Conservation (phyloP, 352 stramenopile species). For the Globisporangium camurandrum region DNA sequence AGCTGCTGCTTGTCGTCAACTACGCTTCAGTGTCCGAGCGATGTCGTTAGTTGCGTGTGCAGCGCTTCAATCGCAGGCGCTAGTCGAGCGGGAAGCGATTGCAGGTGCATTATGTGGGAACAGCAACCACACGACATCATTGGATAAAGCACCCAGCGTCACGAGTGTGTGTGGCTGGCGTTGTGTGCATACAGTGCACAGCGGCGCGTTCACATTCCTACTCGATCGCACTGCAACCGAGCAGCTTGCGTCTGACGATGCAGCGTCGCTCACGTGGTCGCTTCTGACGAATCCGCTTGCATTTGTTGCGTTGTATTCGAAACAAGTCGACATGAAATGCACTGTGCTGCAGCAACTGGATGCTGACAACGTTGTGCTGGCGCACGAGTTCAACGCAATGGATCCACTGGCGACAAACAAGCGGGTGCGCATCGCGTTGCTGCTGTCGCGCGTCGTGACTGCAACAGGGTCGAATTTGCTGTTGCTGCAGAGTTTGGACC, state of each 20-base stretch:
- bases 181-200: background rate
- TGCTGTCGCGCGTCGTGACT: slow-evolving; percentile 7
- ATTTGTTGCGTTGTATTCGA: slow-evolving; percentile 3
- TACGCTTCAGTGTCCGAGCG: background rate
- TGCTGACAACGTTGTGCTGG: slow-evolving; percentile 8
- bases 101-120: background rate
- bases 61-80: background rate
- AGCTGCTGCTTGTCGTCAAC: no score
- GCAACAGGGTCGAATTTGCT: background rate
- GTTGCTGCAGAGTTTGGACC: slow-evolving; percentile 6
- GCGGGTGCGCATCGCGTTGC: background rate
- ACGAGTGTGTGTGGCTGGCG: slow-evolving; percentile 7
- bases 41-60: background rate
- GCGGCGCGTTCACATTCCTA: slow-evolving; percentile 5
- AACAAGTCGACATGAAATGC: slow-evolving; percentile 6
- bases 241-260: background rate
- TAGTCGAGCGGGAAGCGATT: background rate
- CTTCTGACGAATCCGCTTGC: slow-evolving; percentile 1
- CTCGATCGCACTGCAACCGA: slow-evolving; percentile 1
- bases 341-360: slow-evolving; percentile 8
- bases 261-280: slow-evolving; percentile 1
- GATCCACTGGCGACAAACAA: background rate
- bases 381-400: slow-evolving; percentile 12
- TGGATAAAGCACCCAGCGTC: no score
- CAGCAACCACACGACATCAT: background rate